Conservation (phyloP, 768 basidiomycete species). For the Lentinula aciculospora region DNA sequence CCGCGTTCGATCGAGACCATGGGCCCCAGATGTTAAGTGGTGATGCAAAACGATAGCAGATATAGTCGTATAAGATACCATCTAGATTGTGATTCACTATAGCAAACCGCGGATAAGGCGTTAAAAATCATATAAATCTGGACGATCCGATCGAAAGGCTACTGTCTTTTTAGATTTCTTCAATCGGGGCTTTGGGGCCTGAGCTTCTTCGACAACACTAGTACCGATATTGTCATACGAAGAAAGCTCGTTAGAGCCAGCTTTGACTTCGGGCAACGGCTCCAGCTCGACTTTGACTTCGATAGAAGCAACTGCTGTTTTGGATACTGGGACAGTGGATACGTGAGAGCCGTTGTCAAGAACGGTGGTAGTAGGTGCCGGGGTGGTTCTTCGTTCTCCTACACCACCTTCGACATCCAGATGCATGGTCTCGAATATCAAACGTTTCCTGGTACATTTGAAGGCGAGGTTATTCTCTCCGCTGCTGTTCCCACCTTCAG, state of each 20-base stretch:
- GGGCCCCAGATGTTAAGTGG: too few relatives aligned
- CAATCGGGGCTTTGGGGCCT: conserved; percentile 15
- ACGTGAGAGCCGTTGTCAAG: conserved; percentile 4
- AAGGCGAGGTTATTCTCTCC: conserved; percentile 97
- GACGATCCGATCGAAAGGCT: conserved; percentile 59
- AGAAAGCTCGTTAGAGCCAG: not conserved
- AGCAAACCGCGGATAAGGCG: not conserved
- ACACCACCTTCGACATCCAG: conserved; percentile 85
- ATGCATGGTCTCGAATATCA: conserved; percentile 90
- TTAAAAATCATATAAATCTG: conserved; percentile 75
- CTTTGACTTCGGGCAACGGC: not conserved
- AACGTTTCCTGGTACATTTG: conserved; percentile 81
- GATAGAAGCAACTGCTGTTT: conserved; percentile 29
- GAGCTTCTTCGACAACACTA: not conserved
- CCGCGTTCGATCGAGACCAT: too few relatives aligned
- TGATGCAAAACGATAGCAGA: too few relatives aligned
- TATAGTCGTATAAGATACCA: too few relatives aligned
- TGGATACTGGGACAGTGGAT: conserved; percentile 4
- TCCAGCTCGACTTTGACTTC: conserved; percentile 36
- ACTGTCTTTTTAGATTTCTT: conserved; percentile 63
- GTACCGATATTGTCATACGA: not conserved
- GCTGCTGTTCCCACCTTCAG: conserved; percentile 46
- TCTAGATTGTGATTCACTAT: not conserved
- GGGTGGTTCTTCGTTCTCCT: conserved; percentile 63
- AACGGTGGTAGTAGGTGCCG: conserved; percentile 25